These are phyloP conservation scores for Plasmodium falciparum DNA, from an alignment of 169 alveolate genomes.

Conservation along the genomic window DNA sequence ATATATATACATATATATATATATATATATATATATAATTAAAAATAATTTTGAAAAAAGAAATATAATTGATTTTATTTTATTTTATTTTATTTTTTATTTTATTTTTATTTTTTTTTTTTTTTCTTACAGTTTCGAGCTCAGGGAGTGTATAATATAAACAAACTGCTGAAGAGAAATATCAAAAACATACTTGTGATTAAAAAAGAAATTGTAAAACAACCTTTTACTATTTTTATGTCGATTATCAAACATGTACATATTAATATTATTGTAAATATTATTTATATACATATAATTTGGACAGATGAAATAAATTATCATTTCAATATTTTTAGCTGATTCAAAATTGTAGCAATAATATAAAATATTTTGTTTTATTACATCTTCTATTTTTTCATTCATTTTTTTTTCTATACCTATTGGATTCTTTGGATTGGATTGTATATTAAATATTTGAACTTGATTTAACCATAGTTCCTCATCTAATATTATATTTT, in stretches of 20 bases:
- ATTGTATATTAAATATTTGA: neutral
- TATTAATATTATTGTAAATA: constrained; percentile 34
- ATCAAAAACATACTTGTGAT: constrained; percentile 50
- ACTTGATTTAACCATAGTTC: constrained; percentile 7
- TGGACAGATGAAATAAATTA: constrained; percentile 60
- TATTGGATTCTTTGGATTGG: neutral
- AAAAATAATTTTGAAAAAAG: too few relatives aligned
- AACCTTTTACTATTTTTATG: constrained; percentile 2
- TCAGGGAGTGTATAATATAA: constrained; percentile 30
- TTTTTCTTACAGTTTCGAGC: constrained; percentile 29
- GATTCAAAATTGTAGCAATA: constrained; percentile 32
- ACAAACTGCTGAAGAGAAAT: constrained; percentile 46
- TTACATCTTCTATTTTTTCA: constrained; percentile 52
- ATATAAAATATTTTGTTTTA: constrained; percentile 51
- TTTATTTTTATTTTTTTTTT: neutral
- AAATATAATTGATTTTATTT: too few relatives aligned
- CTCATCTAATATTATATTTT: constrained; percentile 24
- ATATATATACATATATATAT: neutral
- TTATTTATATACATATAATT: constrained; percentile 51
- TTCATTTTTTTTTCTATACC: constrained; percentile 30
- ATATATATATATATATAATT: neutral
- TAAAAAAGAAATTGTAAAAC: constrained; percentile 67
- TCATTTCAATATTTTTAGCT: constrained; percentile 67
- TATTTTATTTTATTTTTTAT: neutral
- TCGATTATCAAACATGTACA: constrained; percentile 39